Evolutionary conservation across 2,329 filamentous ascomycete genomes (phyloP).

Genomic region (Paecilomyces sp.): DNA sequence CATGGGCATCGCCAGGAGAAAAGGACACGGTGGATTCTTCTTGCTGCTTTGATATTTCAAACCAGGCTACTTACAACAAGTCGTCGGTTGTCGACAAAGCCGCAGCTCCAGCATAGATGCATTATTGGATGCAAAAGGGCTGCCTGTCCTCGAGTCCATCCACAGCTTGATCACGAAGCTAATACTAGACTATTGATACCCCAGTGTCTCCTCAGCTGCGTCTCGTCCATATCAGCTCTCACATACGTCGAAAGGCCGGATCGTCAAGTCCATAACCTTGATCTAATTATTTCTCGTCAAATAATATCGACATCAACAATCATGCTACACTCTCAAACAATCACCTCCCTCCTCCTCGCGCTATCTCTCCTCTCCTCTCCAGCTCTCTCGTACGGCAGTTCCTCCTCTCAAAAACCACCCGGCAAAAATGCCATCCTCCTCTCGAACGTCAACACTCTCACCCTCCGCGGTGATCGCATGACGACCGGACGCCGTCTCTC

Average conservation of each 20-base stretch:
- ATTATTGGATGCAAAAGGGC: not conserved
- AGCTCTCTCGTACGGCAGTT: constrained; percentile 14
- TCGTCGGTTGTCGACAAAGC: not conserved
- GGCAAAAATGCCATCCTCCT: constrained; percentile 50
- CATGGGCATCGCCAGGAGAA: not conserved
- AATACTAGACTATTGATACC: not conserved
- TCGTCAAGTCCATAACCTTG: not conserved
- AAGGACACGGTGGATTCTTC: constrained; percentile 1
- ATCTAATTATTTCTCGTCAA: not conserved
- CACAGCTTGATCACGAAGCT: not conserved
- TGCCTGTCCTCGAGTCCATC: not conserved
- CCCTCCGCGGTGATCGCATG: constrained; percentile 59
- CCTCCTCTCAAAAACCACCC: constrained; percentile 22
- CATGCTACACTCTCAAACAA: not conserved
- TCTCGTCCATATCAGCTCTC: not conserved
- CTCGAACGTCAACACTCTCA: constrained; percentile 67
- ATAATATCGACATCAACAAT: not conserved
- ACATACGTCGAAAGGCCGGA: not conserved
- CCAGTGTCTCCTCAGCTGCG: not conserved
- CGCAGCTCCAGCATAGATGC: not conserved
- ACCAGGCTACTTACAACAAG: not conserved
- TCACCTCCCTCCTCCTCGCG: constrained; percentile 2
- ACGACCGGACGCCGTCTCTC: constrained; percentile 71
- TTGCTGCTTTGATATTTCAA: not conserved
- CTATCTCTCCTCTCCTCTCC: constrained; percentile 10